These are phyloP conservation scores for Coemansia sp. DNA, from an alignment of 192 early-diverging fungal genomes.

Conservation along the genomic window DNA sequence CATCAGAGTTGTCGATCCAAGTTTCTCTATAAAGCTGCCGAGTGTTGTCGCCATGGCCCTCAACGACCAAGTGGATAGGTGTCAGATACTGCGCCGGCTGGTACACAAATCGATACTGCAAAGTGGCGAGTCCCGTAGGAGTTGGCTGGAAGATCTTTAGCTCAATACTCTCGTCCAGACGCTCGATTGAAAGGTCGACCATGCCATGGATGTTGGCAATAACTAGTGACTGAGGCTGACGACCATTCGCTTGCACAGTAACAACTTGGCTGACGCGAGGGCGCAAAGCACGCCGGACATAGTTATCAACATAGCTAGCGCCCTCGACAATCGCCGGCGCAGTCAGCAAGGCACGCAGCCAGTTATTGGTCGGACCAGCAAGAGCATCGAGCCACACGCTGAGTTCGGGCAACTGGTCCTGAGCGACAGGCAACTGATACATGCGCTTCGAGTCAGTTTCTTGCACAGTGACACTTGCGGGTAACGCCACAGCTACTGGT, in stretches of 20 bases:
- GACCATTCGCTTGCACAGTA: background rate
- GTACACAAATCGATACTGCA: constrained; percentile 20
- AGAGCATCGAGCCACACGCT: constrained; percentile 64
- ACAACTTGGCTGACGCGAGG: constrained; percentile 60
- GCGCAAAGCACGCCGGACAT: constrained; percentile 60
- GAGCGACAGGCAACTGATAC: too few relatives aligned
- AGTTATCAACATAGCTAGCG: constrained; percentile 62
- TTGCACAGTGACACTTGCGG: background rate
- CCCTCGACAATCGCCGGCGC: constrained; percentile 74
- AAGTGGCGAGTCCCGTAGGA: constrained; percentile 40
- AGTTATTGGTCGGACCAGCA: constrained; percentile 66
- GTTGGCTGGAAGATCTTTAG: constrained; percentile 49
- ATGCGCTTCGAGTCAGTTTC: constrained; percentile 10
- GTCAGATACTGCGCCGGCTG: constrained; percentile 2
- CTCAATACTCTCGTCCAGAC: constrained; percentile 63
- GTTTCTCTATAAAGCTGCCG: constrained; percentile 10
- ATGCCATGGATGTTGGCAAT: constrained; percentile 55
- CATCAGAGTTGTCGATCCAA: constrained; percentile 18
- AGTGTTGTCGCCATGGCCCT: background rate
- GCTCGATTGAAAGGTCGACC: constrained; percentile 78
- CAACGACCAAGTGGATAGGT: constrained; percentile 21
- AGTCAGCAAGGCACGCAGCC: constrained; percentile 82
- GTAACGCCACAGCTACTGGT: background rate
- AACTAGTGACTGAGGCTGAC: background rate
- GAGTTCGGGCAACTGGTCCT: too few relatives aligned